phyloP scores from a whole-genome alignment of 1,139 yeast genomes.

The Suhomyces terraborum region DNA sequence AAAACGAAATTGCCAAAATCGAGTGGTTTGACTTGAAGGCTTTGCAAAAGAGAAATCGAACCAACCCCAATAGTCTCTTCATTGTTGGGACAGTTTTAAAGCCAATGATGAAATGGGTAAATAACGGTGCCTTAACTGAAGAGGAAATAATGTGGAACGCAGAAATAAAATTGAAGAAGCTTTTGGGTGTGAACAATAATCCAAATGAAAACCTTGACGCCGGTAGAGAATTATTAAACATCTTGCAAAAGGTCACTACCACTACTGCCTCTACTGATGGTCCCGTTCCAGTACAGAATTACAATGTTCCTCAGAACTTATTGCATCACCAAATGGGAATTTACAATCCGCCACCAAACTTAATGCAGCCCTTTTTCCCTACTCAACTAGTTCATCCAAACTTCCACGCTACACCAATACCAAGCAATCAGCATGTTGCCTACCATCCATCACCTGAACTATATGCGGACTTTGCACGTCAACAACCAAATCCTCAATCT shows the following conservation, averaged over 20 bases:
- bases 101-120: slow-evolving; percentile 60
- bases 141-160: slow-evolving; percentile 58
- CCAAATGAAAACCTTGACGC: slow-evolving; percentile 51
- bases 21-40: slow-evolving; percentile 47
- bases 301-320: slow-evolving; percentile 12
- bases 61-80: slow-evolving; percentile 53
- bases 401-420: slow-evolving; percentile 37
- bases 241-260: slow-evolving; percentile 51
- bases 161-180: slow-evolving; percentile 61
- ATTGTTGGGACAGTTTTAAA: slow-evolving; percentile 61
- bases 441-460: slow-evolving; percentile 11
- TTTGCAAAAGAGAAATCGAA: slow-evolving; percentile 37
- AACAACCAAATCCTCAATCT: slow-evolving; percentile 47
- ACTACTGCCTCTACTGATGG: slow-evolving; percentile 6
- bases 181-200: slow-evolving; percentile 55
- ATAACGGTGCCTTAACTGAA: slow-evolving; percentile 53
- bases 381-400: slow-evolving; percentile 20
- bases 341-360: slow-evolving; percentile 10
- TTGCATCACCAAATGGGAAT: slow-evolving; percentile 10
- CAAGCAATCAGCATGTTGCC: slow-evolving; percentile 24
- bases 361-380: slow-evolving; percentile 24
- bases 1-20: slow-evolving; percentile 76
- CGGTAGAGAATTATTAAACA: slow-evolving; percentile 71
- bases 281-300: slow-evolving; percentile 7
- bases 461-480: slow-evolving; percentile 7